Percentiles rank a stretch among this genome's conserved stretches.
Conservation (phyloP, 371 early-diverging fungal genomes). For the Parasitella parasitica region DNA sequence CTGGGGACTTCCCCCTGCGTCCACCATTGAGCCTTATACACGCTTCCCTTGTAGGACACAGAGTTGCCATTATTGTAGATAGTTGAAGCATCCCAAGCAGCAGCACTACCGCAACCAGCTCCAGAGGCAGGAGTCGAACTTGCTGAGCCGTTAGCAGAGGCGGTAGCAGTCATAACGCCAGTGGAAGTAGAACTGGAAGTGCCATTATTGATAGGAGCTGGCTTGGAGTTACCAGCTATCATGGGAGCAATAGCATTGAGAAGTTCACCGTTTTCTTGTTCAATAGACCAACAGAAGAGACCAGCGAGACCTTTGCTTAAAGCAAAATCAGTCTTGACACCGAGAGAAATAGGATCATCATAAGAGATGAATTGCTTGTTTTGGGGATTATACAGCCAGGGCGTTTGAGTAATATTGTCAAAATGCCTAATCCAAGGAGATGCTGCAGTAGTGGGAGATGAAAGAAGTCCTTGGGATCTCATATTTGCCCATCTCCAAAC, state of each 20-base stretch:
- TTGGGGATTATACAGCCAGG: constrained; percentile 65
- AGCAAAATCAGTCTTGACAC: constrained; percentile 55
- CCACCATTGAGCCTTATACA: constrained; percentile 51
- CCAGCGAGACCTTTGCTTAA: constrained; percentile 51
- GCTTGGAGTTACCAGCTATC: constrained; percentile 5
- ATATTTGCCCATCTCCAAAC: constrained; percentile 69
- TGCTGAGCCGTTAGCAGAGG: not conserved
- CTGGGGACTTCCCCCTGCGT: constrained; percentile 34
- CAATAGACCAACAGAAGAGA: constrained; percentile 62
- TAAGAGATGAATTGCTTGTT: constrained; percentile 62
- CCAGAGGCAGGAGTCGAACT: constrained; percentile 5
- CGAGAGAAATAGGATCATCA: constrained; percentile 61
- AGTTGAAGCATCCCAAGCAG: constrained; percentile 15
- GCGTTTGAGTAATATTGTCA: constrained; percentile 59
- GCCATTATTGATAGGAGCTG: constrained; percentile 7
- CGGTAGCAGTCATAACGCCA: not conserved
- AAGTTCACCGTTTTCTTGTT: constrained; percentile 56
- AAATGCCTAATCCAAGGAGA: constrained; percentile 66
- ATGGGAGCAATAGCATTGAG: constrained; percentile 35
- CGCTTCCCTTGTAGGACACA: constrained; percentile 33
- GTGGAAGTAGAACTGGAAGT: constrained; percentile 8
- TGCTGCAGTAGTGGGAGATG: constrained; percentile 46
- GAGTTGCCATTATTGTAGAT: constrained; percentile 18
- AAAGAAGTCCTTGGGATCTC: constrained; percentile 61
- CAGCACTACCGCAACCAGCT: constrained; percentile 12